Conservation (phyloP, 441 rosid species). For the Pelargonium fulgidum region DNA sequence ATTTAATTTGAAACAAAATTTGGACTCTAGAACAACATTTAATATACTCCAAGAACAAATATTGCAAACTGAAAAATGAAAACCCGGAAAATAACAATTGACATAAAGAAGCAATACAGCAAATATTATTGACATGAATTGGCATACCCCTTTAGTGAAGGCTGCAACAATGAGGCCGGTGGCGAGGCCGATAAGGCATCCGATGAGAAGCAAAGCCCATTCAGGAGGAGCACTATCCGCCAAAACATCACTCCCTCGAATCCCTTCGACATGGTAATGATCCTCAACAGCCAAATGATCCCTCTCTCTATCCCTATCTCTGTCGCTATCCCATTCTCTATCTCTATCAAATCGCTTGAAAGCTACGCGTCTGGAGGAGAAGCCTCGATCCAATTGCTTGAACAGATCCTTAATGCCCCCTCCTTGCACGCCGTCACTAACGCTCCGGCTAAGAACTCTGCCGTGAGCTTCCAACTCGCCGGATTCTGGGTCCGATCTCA, state of each 20-base stretch:
- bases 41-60: too few relatives aligned
- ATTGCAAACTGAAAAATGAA: too few relatives aligned
- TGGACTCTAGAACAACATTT: too few relatives aligned
- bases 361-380: not conserved
- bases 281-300: not conserved
- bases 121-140: not conserved
- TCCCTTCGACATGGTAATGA: too few relatives aligned
- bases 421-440: not conserved
- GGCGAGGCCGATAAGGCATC: conserved; percentile 4
- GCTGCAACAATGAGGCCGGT: conserved; percentile 2
- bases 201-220: not conserved
- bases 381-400: conserved; percentile 1
- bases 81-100: too few relatives aligned
- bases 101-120: not conserved
- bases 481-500: not conserved
- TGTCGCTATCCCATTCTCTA: conserved; percentile 3
- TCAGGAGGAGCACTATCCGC: conserved; percentile 1
- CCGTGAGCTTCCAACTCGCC: conserved; percentile 3
- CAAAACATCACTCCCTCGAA: conserved; percentile 4
- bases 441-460: too few relatives aligned
- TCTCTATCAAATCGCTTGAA: conserved; percentile 5
- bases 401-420: conserved; percentile 5
- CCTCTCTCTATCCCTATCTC: not conserved
- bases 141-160: conserved; percentile 2
- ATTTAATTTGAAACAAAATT: too few relatives aligned